Evolutionary conservation across 805 yeast genomes (phyloP).

Genomic region (Saccharomycopsis microspora): DNA sequence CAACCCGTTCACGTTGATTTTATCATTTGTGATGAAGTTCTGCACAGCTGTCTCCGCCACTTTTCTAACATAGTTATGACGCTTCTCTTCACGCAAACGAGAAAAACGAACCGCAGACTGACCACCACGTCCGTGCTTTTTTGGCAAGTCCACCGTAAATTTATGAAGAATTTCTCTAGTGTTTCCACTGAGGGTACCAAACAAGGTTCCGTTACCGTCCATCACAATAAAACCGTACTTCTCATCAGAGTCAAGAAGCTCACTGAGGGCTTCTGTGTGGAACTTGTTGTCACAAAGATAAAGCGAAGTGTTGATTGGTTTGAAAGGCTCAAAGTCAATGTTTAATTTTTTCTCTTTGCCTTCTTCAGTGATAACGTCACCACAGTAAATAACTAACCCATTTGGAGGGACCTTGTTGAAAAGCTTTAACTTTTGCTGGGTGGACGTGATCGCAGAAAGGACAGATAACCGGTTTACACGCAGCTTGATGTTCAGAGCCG

Average conservation of each 20-base stretch:
- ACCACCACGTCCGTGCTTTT: constrained; percentile 99
- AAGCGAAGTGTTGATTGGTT: constrained; percentile 94
- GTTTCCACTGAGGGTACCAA: constrained; percentile 93
- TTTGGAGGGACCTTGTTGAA: constrained; percentile 86
- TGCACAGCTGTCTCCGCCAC: constrained; percentile 98
- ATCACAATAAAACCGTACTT: constrained; percentile 94
- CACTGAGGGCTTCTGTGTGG: constrained; percentile 94
- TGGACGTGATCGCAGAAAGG: constrained; percentile 91
- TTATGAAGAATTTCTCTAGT: constrained; percentile 94
- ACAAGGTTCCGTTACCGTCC: constrained; percentile 99
- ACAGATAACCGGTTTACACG: constrained; percentile 95
- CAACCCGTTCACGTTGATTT: constrained; percentile 87
- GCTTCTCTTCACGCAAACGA: constrained; percentile 96
- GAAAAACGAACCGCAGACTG: constrained; percentile 99
- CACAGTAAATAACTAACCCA: constrained; percentile 95
- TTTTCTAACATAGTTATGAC: constrained; percentile 96
- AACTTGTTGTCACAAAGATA: constrained; percentile 96
- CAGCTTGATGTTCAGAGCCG: constrained; percentile 95
- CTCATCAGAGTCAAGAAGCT: constrained; percentile 89
- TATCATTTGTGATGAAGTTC: constrained; percentile 89
- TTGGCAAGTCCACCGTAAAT: constrained; percentile 94
- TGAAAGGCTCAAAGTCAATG: constrained; percentile 97
- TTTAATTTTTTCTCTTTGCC: constrained; percentile 96
- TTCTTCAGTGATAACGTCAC: constrained; percentile 94
- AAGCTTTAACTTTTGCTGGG: constrained; percentile 90